Conservation (phyloP, 768 basidiomycete genomes). For the Crucibulum laeve region DNA sequence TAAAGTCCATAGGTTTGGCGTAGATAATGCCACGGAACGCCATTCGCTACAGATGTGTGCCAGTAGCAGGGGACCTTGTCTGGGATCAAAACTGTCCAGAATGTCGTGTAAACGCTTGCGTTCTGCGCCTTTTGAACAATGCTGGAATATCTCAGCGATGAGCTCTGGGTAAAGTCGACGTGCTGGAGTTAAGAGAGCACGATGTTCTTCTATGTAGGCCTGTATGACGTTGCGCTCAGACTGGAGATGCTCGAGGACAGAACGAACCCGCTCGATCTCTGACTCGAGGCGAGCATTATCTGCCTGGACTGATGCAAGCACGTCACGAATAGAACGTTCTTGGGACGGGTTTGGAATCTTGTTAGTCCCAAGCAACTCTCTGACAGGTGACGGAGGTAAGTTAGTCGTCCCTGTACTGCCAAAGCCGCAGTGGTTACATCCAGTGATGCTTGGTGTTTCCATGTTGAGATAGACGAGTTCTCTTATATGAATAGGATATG, state of each 20-base stretch:
- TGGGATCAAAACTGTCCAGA: slow-evolving; percentile 11
- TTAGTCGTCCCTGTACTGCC: slow-evolving; percentile 2
- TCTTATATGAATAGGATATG: too few relatives aligned
- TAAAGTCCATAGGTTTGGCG: slow-evolving; percentile 11
- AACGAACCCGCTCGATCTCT: slow-evolving; percentile 7
- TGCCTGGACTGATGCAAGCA: neutral
- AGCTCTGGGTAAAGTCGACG: slow-evolving; percentile 11
- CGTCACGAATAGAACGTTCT: slow-evolving; percentile 1
- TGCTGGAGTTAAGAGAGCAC: slow-evolving; percentile 9
- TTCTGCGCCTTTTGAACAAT: slow-evolving; percentile 7
- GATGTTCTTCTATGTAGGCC: slow-evolving; percentile 8
- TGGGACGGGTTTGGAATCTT: slow-evolving; percentile 6
- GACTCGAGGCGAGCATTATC: slow-evolving; percentile 6
- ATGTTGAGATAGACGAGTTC: too few relatives aligned
- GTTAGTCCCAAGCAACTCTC: slow-evolving; percentile 9
- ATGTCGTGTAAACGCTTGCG: slow-evolving; percentile 8
- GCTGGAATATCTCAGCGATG: slow-evolving; percentile 10
- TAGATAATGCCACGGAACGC: slow-evolving; percentile 9
- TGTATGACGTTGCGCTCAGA: slow-evolving; percentile 5
- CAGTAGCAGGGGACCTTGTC: slow-evolving; percentile 9
- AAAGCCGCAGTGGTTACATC: slow-evolving; percentile 2
- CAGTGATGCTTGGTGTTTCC: neutral
- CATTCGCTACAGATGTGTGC: slow-evolving; percentile 11
- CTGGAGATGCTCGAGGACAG: slow-evolving; percentile 5
- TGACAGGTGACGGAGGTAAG: slow-evolving; percentile 8